Percentiles rank a stretch among this genome's conserved stretches.
Conservation (phyloP, 139 green algal genomes). For the Tetradesmus lagerheimii region DNA sequence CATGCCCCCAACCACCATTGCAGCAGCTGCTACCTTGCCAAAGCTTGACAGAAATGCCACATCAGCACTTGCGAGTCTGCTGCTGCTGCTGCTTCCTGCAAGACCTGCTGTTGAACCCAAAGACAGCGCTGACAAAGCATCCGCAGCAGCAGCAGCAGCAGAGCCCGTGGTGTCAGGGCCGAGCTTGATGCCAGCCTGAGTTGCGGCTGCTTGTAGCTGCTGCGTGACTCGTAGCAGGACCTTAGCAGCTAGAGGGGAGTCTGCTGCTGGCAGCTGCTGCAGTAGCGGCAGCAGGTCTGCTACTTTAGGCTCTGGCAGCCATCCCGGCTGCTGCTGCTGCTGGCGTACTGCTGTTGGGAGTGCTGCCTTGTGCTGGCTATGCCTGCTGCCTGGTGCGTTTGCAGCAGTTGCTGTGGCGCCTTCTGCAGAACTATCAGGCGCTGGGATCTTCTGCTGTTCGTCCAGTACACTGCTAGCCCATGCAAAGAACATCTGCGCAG, state of each 20-base stretch:
- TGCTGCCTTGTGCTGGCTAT: neutral
- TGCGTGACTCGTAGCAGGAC: neutral
- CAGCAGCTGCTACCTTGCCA: neutral
- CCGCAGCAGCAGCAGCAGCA: neutral
- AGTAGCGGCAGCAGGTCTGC: conserved; percentile 21
- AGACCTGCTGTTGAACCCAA: neutral
- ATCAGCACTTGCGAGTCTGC: neutral
- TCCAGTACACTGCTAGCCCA: conserved; percentile 27
- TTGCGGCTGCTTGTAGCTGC: conserved; percentile 26
- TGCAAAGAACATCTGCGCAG: conserved; percentile 20
- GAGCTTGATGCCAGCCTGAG: neutral
- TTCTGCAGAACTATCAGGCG: neutral
- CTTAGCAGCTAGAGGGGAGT: neutral
- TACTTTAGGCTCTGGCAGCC: neutral
- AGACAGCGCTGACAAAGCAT: neutral
- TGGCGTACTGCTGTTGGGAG: neutral
- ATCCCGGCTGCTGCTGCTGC: conserved; percentile 18
- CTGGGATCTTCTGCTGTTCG: neutral
- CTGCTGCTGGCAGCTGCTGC: conserved; percentile 22
- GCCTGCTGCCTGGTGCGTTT: neutral
- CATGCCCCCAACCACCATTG: neutral
- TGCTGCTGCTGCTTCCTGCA: neutral
- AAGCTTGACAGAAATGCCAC: no score
- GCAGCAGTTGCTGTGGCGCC: neutral
- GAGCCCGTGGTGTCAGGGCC: neutral